A percentile compares a stretch with the other conserved stretches of the same genome.
Conservation (phyloP, 176 grass and related monocot species). For the Paspalum vaginatum region DNA sequence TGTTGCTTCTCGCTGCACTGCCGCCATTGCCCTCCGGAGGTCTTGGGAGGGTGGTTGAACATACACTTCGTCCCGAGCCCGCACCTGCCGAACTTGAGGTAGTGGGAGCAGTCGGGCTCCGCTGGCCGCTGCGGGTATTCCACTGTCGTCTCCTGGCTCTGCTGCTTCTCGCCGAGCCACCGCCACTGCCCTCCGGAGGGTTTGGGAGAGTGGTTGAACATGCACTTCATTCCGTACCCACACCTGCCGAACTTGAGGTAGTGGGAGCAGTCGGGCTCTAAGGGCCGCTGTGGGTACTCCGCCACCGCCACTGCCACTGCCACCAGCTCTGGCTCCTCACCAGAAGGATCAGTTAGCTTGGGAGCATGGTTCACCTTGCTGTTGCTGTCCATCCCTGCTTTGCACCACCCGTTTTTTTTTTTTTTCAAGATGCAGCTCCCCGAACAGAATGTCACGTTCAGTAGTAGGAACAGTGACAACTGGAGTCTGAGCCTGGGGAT, state of each 20-base stretch:
- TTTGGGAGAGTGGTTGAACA: constrained; percentile 13
- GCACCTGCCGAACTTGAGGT: constrained; percentile 20
- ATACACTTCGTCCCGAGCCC: background rate
- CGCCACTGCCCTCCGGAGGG: background rate
- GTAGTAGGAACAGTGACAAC: background rate
- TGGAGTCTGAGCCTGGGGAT: background rate
- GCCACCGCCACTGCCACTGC: too few species aligned
- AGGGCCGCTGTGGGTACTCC: constrained; percentile 5
- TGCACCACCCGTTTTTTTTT: background rate
- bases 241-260: constrained; percentile 21
- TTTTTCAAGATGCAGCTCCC: background rate
- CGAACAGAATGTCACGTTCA: background rate
- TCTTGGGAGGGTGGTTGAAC: constrained; percentile 23
- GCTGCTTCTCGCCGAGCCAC: background rate
- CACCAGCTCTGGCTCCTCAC: background rate
- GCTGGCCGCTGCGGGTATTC: constrained; percentile 6
- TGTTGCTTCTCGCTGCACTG: background rate
- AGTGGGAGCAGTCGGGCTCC: constrained; percentile 23
- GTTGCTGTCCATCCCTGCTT: background rate
- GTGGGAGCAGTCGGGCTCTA: constrained; percentile 27
- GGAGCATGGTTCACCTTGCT: constrained; percentile 2
- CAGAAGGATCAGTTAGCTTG: background rate
- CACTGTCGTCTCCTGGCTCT: background rate
- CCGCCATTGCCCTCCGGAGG: background rate
- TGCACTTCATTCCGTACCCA: background rate